phyloP scores from a whole-genome alignment of 495 filamentous ascomycete species.

The Xylaria grammica region DNA sequence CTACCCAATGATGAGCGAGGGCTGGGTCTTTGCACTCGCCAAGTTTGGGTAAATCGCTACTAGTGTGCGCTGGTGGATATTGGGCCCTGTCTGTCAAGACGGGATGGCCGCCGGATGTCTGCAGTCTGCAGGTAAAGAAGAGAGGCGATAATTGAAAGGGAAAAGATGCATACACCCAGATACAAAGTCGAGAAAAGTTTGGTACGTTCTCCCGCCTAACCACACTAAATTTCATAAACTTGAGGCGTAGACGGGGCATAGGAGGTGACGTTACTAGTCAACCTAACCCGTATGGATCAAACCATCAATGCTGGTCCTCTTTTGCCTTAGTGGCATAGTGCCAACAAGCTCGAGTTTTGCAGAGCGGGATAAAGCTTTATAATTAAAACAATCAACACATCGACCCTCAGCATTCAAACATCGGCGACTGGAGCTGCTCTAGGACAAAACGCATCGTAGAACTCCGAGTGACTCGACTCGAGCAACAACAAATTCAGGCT shows the following conservation, averaged over 20 bases:
- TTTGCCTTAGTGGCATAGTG: not conserved
- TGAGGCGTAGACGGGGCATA: too few species aligned
- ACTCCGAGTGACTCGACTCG: not conserved
- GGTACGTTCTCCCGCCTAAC: not conserved
- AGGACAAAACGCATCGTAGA: not conserved
- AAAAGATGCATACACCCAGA: not conserved
- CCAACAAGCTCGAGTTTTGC: not conserved
- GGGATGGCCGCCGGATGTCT: not conserved
- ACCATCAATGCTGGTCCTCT: not conserved
- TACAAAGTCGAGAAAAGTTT: not conserved
- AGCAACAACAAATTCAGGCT: not conserved
- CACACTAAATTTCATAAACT: not conserved
- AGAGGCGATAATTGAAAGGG: not conserved
- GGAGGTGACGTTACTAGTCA: too few species aligned
- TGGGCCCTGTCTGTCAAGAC: not conserved
- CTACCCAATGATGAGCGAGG: too few species aligned
- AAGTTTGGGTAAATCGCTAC: not conserved
- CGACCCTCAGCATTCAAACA: not conserved
- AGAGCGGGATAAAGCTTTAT: not conserved
- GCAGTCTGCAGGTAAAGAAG: conserved; percentile 4
- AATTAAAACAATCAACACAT: conserved; percentile 1
- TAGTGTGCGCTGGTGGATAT: not conserved
- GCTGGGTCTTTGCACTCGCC: not conserved
- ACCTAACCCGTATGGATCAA: not conserved
- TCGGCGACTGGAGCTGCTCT: not conserved